Percentiles rank a stretch among this genome's conserved stretches.
Evolutionary conservation across 2,329 filamentous ascomycete genomes (phyloP).

Genomic region (Orbilia quercus): DNA sequence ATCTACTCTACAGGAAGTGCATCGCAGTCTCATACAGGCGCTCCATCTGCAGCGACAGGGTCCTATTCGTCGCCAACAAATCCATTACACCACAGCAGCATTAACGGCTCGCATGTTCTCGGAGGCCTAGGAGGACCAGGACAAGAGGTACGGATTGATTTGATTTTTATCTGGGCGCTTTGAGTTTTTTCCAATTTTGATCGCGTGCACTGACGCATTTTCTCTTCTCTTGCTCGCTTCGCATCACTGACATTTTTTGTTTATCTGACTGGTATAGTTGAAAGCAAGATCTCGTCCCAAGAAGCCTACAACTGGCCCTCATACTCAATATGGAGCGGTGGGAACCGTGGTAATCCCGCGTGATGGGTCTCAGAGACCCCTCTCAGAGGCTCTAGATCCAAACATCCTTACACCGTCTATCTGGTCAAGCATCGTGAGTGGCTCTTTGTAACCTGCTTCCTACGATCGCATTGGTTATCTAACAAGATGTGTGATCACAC

Average conservation of each 20-base stretch:
- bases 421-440: constrained; percentile 72
- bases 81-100: constrained; percentile 35
- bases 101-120: constrained; percentile 41
- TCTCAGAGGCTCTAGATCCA: constrained; percentile 70
- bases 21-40: constrained; percentile 38
- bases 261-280: no score
- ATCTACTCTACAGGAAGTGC: constrained; percentile 27
- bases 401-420: constrained; percentile 72
- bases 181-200: not conserved
- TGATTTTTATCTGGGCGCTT: not conserved
- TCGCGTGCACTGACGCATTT: constrained; percentile 8
- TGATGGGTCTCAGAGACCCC: constrained; percentile 49
- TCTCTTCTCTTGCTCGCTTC: not conserved
- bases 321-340: constrained; percentile 30
- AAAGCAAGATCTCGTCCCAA: constrained; percentile 53
- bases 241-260: no score
- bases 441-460: not conserved
- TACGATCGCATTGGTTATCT: not conserved
- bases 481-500: not conserved
- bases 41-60: constrained; percentile 31
- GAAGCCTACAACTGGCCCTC: constrained; percentile 37
- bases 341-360: constrained; percentile 27
- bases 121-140: constrained; percentile 22
- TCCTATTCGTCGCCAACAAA: constrained; percentile 41
- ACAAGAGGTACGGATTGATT: constrained; percentile 32